Conservation (phyloP, 495 filamentous ascomycete genomes). For the Durotheca rogersii region DNA sequence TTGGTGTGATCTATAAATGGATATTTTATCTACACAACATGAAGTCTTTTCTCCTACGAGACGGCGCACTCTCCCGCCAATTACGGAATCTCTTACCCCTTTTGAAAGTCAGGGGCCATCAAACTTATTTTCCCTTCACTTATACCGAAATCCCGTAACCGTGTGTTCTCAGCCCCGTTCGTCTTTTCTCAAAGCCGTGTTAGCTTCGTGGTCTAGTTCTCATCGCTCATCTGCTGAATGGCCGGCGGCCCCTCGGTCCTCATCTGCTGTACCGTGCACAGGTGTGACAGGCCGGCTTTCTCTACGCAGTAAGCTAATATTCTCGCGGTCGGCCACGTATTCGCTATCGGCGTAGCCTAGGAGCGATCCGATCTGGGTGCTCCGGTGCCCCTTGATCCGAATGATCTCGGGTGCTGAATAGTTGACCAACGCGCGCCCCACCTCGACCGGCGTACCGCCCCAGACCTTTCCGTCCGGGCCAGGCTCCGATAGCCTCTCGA, state of each 20-base stretch:
- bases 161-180: constrained; percentile 13
- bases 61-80: not conserved
- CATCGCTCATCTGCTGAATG: too few species aligned
- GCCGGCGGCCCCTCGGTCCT: constrained; percentile 30
- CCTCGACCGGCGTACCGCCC: constrained; percentile 65
- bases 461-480: constrained; percentile 39
- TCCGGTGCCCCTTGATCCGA: constrained; percentile 80
- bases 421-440: constrained; percentile 90
- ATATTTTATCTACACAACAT: not conserved
- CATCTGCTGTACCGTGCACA: constrained; percentile 30
- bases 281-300: constrained; percentile 47
- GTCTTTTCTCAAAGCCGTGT: constrained; percentile 4
- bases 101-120: not conserved
- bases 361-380: constrained; percentile 71
- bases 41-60: not conserved
- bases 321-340: constrained; percentile 88
- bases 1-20: constrained; percentile 20
- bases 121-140: not conserved
- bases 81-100: not conserved
- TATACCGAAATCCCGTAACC: not conserved
- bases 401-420: constrained; percentile 82
- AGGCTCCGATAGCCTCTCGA: constrained; percentile 37
- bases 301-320: constrained; percentile 69
- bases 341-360: constrained; percentile 92
- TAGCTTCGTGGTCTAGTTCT: constrained; percentile 18